Base-by-base conservation (phyloP, 805 yeast species). In the Myxozyma kluyveri region DNA sequence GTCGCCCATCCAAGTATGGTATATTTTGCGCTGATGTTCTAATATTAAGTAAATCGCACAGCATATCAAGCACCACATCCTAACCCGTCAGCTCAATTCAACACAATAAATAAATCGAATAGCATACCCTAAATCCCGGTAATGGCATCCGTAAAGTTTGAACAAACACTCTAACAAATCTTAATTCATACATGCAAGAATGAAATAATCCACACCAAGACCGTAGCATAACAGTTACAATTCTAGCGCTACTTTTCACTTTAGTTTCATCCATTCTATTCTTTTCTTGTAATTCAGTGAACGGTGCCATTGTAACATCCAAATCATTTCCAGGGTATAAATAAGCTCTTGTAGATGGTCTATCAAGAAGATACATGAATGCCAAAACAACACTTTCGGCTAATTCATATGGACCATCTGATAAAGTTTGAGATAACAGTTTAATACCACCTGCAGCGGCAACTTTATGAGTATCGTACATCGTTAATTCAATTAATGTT, bases 151-250 rank as follows among this genome's bases (percentile, higher is more conserved):
- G 68, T 39, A 93, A 70, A 64, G 89, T 83, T 39, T 74, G 68
- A 2, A 90, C 69, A 26, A 90, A 69, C 47, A 80, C 79, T 38
- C 70, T 72, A 21, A 90, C 64, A 7, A 83, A 76, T 49, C 72
- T 70, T 56, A 80, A 83, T 52, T 80, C 69, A 57, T 82, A 72
- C 50, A 77, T 73, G 0, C 85, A 76, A 60, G 83, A 78, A 14
- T 84, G 78, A 54, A 83, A 75, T 9, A 89, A 63, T 0, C 99
- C 99, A 3, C 43, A 45, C 81, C 91, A 84, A 31, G 81, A 75
- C 55, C 87, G 85, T 44, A 91, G 68, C 22, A 87, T 69, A 3
- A 77, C 65, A 0, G 85, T 70, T 1, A 91, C 66, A 6, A 88
- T 72, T 39, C 78, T 74, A 0, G 89, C 79, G 12, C 81, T 72